These are phyloP conservation scores for Endogone sp. DNA, from an alignment of 192 early-diverging fungal genomes.

Conservation along the genomic window DNA sequence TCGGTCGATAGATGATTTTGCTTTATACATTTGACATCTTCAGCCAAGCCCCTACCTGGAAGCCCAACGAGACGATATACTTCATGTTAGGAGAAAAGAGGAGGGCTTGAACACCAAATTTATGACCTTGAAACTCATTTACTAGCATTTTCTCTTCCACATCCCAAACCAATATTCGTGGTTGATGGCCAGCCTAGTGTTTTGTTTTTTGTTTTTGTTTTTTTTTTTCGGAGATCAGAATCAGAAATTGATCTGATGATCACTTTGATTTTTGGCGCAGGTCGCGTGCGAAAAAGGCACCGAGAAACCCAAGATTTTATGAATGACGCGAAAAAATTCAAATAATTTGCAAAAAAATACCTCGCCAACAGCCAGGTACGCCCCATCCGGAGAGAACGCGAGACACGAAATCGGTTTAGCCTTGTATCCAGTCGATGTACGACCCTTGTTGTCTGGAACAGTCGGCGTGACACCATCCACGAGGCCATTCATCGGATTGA, in stretches of 20 bases:
- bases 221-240: too few relatives aligned
- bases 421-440: constrained; percentile 28
- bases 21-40: background rate
- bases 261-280: too few relatives aligned
- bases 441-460: constrained; percentile 3
- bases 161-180: constrained; percentile 72
- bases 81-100: constrained; percentile 69
- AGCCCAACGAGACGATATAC: constrained; percentile 70
- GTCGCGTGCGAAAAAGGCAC: too few relatives aligned
- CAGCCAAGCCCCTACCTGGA: constrained; percentile 44
- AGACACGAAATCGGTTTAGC: constrained; percentile 72
- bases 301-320: too few relatives aligned
- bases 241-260: too few relatives aligned
- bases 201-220: too few relatives aligned
- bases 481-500: constrained; percentile 2
- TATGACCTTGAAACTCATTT: constrained; percentile 67
- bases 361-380: constrained; percentile 74
- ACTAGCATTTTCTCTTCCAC: constrained; percentile 46
- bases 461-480: background rate
- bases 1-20: too few relatives aligned
- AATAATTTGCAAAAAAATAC: constrained; percentile 29
- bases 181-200: constrained; percentile 79
- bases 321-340: too few relatives aligned
- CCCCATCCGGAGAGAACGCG: constrained; percentile 64
- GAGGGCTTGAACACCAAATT: constrained; percentile 68